Evolutionary conservation across 495 filamentous ascomycete species (phyloP).

Genomic region (Ramalina peruviana): DNA sequence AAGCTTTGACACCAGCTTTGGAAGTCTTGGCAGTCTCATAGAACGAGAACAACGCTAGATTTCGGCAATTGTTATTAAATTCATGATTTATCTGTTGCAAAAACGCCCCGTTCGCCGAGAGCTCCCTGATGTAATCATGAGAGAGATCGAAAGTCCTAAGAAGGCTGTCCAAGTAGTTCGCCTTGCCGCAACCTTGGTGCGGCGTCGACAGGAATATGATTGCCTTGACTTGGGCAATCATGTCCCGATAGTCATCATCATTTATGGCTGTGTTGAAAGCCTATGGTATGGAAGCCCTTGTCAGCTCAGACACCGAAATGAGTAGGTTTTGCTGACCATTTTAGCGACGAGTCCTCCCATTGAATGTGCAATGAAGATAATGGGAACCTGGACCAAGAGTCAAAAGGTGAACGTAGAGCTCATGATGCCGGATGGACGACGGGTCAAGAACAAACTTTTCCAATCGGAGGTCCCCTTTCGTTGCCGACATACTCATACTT

Average conservation of each 20-base stretch:
- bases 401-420: neutral
- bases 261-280: constrained; percentile 25
- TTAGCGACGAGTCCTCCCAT: constrained; percentile 27
- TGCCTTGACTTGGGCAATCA: constrained; percentile 20
- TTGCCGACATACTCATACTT: constrained; percentile 8
- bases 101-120: constrained; percentile 20
- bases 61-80: constrained; percentile 27
- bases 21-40: constrained; percentile 31
- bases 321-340: constrained; percentile 17
- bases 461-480: neutral
- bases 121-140: constrained; percentile 32
- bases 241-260: constrained; percentile 22
- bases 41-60: constrained; percentile 31
- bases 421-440: neutral
- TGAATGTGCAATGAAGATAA: constrained; percentile 20
- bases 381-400: constrained; percentile 3
- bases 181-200: constrained; percentile 31
- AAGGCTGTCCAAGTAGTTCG: constrained; percentile 24
- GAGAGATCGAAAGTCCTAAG: constrained; percentile 5
- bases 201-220: constrained; percentile 37
- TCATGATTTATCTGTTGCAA: constrained; percentile 33
- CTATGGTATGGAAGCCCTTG: neutral
- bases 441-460: neutral
- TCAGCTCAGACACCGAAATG: neutral
- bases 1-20: neutral